Percentiles rank a stretch among this genome's conserved stretches.
These are phyloP conservation scores for Ramaria sp. DNA, from an alignment of 768 basidiomycete species.

Conservation along the genomic window DNA sequence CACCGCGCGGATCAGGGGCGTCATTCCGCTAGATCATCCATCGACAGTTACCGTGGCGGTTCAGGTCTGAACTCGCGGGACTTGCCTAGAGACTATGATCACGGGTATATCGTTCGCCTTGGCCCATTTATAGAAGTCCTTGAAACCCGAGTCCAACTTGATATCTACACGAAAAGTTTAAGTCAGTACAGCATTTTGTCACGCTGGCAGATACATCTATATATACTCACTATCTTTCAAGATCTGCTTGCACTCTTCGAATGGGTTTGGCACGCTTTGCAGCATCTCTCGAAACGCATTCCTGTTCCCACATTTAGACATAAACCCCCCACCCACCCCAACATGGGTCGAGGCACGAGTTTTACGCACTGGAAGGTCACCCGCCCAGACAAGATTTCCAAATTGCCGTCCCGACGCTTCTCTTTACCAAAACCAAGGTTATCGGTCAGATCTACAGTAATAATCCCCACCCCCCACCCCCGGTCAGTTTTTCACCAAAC, in stretches of 20 bases:
- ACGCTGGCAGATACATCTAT: no score
- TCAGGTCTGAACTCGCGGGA: not conserved
- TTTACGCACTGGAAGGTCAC: slow-evolving; percentile 52
- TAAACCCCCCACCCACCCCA: slow-evolving; percentile 1
- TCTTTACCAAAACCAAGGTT: slow-evolving; percentile 76
- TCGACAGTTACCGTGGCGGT: not conserved
- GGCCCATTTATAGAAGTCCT: slow-evolving; percentile 79
- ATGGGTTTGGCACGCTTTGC: slow-evolving; percentile 55
- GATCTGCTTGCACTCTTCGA: slow-evolving; percentile 76
- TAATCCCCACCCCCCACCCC: no score
- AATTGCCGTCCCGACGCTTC: slow-evolving; percentile 62
- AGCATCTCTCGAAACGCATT: slow-evolving; percentile 88
- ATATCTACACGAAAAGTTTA: slow-evolving; percentile 38
- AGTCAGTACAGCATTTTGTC: no score
- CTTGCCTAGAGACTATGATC: slow-evolving; percentile 85
- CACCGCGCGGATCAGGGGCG: slow-evolving; percentile 84
- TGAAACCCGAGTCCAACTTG: slow-evolving; percentile 80
- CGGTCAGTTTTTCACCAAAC: no score
- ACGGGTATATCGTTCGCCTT: slow-evolving; percentile 72
- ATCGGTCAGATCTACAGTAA: slow-evolving; percentile 66
- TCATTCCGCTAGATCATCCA: slow-evolving; percentile 62
- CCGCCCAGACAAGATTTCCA: slow-evolving; percentile 55
- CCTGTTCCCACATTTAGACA: slow-evolving; percentile 27
- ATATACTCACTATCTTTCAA: slow-evolving; percentile 54
- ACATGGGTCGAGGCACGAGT: not conserved